Conservation (phyloP, 1,139 yeast genomes). For the Protomyces lactucae-debilis region DNA sequence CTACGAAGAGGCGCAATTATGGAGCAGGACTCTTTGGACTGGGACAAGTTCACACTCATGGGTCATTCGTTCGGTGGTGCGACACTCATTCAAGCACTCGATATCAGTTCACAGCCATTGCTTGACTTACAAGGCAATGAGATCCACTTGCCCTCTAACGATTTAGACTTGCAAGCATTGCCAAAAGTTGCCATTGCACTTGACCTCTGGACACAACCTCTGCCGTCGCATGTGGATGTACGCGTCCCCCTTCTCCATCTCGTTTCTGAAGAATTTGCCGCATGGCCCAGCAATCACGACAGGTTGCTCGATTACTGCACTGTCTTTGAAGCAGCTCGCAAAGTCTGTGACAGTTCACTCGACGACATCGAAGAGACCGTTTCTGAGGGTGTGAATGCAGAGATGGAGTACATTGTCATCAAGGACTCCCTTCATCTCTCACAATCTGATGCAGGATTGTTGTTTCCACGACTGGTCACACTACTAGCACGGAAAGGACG, state of each 20-base stretch:
- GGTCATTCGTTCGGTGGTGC: constrained; percentile 12
- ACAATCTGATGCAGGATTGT: constrained; percentile 2
- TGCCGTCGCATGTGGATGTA: background rate
- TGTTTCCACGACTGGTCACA: background rate
- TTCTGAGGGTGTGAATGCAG: background rate
- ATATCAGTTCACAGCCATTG: background rate
- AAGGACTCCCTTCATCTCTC: constrained; percentile 6
- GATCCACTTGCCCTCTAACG: background rate
- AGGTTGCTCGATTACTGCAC: background rate
- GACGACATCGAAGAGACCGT: background rate
- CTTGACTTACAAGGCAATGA: background rate
- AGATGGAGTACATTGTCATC: constrained; percentile 1
- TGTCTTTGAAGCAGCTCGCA: background rate
- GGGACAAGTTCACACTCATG: background rate
- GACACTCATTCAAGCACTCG: constrained; percentile 1
- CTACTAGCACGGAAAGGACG: background rate
- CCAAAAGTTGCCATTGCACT: background rate
- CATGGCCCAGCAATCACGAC: constrained; percentile 9
- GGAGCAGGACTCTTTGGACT: background rate
- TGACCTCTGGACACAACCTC: constrained; percentile 12
- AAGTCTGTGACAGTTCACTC: background rate
- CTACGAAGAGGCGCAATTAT: background rate
- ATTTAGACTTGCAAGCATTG: background rate
- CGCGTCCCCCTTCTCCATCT: background rate
- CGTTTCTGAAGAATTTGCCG: constrained; percentile 1